Evolutionary conservation across 306 rosid genomes (phyloP), one percentile per base, ranked within the genome.

Genomic region (Citrullus mucosospermus): DNA sequence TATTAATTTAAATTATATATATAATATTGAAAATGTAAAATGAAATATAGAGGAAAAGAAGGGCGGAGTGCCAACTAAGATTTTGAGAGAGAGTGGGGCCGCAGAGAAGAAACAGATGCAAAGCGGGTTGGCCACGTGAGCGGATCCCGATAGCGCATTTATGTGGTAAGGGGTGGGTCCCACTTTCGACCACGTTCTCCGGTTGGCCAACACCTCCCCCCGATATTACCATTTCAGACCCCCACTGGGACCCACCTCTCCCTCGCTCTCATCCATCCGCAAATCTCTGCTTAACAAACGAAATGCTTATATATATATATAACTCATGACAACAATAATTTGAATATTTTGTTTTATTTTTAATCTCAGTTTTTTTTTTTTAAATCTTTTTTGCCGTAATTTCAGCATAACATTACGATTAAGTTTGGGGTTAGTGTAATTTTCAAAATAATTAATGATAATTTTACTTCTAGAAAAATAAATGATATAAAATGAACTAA

Each of bases 121-220:
- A 65, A 67, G 32, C 54, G 74, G 55, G 76, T 70, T 46, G 57
- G 76, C 76, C 76, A 70, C 53, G 76, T 70, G 76, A 70, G 12
- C 22, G 12, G 39, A 41, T 39, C 34, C 75, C 20, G 32, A 44
- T 4, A 7, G 20, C 18, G 34, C 75, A 68, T 68, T 68, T 68
- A 41, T 41, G 54, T 41, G 34, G 54, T n/a, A 9, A 16, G 32
- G 7, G 0, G 10, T 14, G 76, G 76, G 57, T 6, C 76, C 76
- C 13, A 44, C 6, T 43, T 22, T 13, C 9, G 34, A 14, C 15
- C 50, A 70, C 54, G 54, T 68, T 68, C 2, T 46, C 38, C 12
- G 22, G 58, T 70, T 25, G 56, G 9, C 57, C n/a, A 51, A 12
- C n/a, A 15, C 56, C 56, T 51, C 8, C 56, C n/a, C 56, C n/a